Conservation (phyloP, 805 yeast genomes). For the Wickerhamiella bombiphila region DNA sequence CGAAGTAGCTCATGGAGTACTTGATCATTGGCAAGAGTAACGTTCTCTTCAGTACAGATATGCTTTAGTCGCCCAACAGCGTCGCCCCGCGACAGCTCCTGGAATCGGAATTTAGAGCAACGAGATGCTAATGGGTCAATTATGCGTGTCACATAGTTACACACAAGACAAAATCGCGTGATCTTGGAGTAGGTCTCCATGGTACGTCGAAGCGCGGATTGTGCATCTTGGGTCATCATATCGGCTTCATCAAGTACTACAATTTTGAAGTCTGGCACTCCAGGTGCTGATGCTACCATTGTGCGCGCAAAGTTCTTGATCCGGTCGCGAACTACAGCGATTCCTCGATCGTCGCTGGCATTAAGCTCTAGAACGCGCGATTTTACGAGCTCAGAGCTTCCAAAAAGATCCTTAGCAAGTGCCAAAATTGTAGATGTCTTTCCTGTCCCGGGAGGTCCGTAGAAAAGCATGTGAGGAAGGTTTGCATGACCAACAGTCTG, state of each 20-base stretch:
- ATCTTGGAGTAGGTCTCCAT: slow-evolving; percentile 52
- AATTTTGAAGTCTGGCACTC: slow-evolving; percentile 83
- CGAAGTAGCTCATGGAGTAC: slow-evolving; percentile 51
- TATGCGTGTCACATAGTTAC: slow-evolving; percentile 92
- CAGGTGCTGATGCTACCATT: slow-evolving; percentile 65
- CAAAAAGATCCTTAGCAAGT: slow-evolving; percentile 74
- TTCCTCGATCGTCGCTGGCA: slow-evolving; percentile 96
- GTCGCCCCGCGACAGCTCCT: slow-evolving; percentile 52
- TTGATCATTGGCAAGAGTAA: slow-evolving; percentile 26
- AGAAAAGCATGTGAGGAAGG: slow-evolving; percentile 62
- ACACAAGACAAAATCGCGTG: slow-evolving; percentile 84
- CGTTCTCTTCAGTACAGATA: slow-evolving; percentile 41
- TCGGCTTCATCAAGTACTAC: slow-evolving; percentile 92
- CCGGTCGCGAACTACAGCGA: slow-evolving; percentile 94
- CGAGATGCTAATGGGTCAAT: slow-evolving; percentile 94
- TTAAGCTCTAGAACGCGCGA: slow-evolving; percentile 90
- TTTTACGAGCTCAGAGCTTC: slow-evolving; percentile 58
- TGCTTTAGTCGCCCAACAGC: slow-evolving; percentile 54
- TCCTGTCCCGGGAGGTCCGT: slow-evolving; percentile 94
- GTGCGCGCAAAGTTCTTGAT: slow-evolving; percentile 88
- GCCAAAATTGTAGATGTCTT: slow-evolving; percentile 83
- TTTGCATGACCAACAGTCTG: slow-evolving; percentile 68
- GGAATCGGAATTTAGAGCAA: slow-evolving; percentile 89
- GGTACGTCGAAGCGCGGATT: slow-evolving; percentile 79
- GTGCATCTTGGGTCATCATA: slow-evolving; percentile 92